Percentiles rank a stretch among this genome's conserved stretches.
Evolutionary conservation across 2,329 filamentous ascomycete species (phyloP).

Genomic region (Cytospora paraplurivora): DNA sequence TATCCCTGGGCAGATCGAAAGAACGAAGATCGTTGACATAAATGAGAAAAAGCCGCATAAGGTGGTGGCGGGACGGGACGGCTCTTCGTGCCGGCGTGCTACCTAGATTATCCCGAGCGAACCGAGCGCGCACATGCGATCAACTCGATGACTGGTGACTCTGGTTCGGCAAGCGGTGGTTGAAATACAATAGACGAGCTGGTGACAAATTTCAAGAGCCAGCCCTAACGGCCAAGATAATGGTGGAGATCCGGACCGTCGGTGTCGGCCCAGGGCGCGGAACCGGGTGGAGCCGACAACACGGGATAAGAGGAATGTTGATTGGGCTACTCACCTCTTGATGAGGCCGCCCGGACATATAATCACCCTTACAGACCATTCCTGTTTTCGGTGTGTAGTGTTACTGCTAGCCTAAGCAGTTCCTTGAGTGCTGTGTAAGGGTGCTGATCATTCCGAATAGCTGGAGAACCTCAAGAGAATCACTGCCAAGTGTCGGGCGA

Average conservation of each 20-base stretch:
- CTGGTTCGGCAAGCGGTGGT: background rate
- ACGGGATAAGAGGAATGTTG: constrained; percentile 11
- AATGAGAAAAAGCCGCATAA: background rate
- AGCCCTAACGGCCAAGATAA: background rate
- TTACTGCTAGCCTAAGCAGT: background rate
- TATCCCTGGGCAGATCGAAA: constrained; percentile 18
- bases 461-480: background rate
- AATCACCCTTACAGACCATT: background rate
- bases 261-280: constrained; percentile 14
- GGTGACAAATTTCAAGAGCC: background rate
- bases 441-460: background rate
- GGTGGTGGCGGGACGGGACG: background rate
- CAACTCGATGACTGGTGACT: background rate
- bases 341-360: background rate
- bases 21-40: constrained; percentile 11
- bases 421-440: background rate
- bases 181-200: background rate
- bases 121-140: background rate
- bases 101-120: background rate
- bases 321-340: constrained; percentile 9
- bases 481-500: background rate
- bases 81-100: background rate
- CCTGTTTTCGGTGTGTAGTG: background rate
- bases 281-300: constrained; percentile 17
- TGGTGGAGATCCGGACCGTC: constrained; percentile 7